phyloP scores from a whole-genome alignment of 345 rosid species.

The Triadica sebifera region DNA sequence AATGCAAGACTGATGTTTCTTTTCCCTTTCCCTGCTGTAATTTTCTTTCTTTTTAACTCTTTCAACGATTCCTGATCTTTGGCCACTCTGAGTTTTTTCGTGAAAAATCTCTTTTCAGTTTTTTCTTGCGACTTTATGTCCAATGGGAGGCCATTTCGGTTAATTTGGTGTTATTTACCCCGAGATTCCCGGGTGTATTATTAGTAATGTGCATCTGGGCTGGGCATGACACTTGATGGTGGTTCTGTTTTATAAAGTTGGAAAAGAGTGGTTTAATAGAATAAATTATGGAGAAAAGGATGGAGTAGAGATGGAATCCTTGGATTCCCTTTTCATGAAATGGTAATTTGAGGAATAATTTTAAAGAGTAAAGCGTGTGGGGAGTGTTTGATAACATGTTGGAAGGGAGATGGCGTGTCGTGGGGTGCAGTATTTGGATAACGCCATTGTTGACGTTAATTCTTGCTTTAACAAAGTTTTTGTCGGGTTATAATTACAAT shows the following conservation, averaged over 20 bases:
- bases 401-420: constrained; percentile 27
- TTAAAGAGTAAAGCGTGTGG: background rate
- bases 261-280: background rate
- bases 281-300: constrained; percentile 8
- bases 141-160: background rate
- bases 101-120: background rate
- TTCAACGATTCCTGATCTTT: background rate
- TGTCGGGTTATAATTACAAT: constrained; percentile 24
- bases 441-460: constrained; percentile 20
- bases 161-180: background rate
- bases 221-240: background rate
- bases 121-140: background rate
- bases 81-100: background rate
- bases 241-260: constrained; percentile 8
- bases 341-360: background rate
- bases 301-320: background rate
- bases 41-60: background rate
- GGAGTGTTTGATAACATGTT: constrained; percentile 13
- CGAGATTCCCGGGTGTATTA: constrained; percentile 5
- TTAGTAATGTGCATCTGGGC: background rate
- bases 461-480: constrained; percentile 16
- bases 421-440: constrained; percentile 20
- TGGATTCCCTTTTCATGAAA: constrained; percentile 15
- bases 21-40: background rate
- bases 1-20: constrained; percentile 4